Evolutionary conservation across 441 rosid genomes (phyloP), one percentile per base, ranked within the genome.

Genomic region (Theobroma grandiflorum): DNA sequence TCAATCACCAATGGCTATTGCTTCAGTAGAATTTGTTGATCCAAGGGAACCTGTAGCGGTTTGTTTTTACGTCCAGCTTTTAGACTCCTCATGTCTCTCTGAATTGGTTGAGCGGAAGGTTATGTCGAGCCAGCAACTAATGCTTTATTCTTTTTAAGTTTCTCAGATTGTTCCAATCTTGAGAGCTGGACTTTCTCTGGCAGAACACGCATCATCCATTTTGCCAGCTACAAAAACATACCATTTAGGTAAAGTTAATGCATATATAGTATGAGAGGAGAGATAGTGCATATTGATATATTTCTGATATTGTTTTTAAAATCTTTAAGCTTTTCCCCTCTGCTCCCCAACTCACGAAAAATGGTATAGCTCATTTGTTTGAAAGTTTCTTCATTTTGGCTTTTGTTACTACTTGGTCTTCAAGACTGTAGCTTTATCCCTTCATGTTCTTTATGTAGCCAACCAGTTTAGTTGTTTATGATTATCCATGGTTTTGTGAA

Each of bases 101-200:
- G 37, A n/a, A 57, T 72, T 35, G 63, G 63, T 53, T 72, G 63
- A 72, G 76, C 45, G n/a, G 9, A 72, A 72, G 42, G 18, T 45
- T 43, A 9, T 37, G 61, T 22, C 72, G 31, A 52, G 22, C 31
- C 38, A 22, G 58, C 63, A 52, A 26, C 69, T 84, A 62, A 74
- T 64, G 49, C 66, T 71, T 67, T 72, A 31, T 45, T 33, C 49
- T 50, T 58, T 67, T 26, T 26, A 26, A 69, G 65, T 83, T 65
- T 83, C 64, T 71, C 87, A 96, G 99, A 91, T 96, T 87, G 84
- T 96, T 91, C 98, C 98, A 16, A 91, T 96, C 68, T 84, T 96
- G 82, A 91, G 99, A 89, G 99, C 98, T 86, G 99, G 97, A 78
- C 98, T 94, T 85, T 97, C 97, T 81, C 95, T 96, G 85, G 96